Base-by-base conservation (phyloP, 352 stramenopile genomes). In the Poterioochromonas sp. region DNA sequence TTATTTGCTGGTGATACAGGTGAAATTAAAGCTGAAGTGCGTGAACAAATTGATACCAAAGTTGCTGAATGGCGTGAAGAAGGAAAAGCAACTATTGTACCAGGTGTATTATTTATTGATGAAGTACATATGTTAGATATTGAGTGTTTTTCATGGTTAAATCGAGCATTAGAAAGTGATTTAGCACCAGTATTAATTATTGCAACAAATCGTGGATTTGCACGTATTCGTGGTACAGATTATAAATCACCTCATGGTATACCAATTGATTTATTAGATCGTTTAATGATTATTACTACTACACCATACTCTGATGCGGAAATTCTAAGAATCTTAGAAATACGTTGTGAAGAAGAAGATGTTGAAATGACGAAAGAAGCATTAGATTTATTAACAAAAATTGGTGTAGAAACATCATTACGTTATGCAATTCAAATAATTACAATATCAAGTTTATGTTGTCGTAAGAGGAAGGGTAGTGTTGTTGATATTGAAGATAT, bases 381-480 rank as follows among this genome's bases (percentile, higher is more conserved):
- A 18, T 89, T 98, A 73, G 93, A 98, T 62, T 80, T 99, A 41
- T 87, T 99, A 35, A 97, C 94, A n/a, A 89, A 92, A n/a, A 98
- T 99, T 82, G 95, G 93, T 0, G 90, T 94, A 34, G 94, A 99
- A 87, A 98, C 96, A 34, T 97, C 90, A 54, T 87, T 99, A 51
- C 94, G 95, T 58, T 99, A 99, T 85, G 95, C 94, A 11, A 99
- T 99, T 83, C 95, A 99, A 80, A 98, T 98, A 92, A 98, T 99
- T 84, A 99, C 98, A 81, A 93, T 93, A 15, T 90, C 93, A n/a
- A 97, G 90, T 69, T 85, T 99, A 58, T 88, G 94, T 62, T 96
- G 93, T 69, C 84, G 88, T 29, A 97, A 98, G 84, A 85, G 90
- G 64, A 97, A 98, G 76, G 89, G 60, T 89, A 88, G 0, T 39